Percentiles rank a stretch among this genome's conserved stretches.
Evolutionary conservation across 495 filamentous ascomycete species (phyloP).

Genomic region (Penicillium arizonense): DNA sequence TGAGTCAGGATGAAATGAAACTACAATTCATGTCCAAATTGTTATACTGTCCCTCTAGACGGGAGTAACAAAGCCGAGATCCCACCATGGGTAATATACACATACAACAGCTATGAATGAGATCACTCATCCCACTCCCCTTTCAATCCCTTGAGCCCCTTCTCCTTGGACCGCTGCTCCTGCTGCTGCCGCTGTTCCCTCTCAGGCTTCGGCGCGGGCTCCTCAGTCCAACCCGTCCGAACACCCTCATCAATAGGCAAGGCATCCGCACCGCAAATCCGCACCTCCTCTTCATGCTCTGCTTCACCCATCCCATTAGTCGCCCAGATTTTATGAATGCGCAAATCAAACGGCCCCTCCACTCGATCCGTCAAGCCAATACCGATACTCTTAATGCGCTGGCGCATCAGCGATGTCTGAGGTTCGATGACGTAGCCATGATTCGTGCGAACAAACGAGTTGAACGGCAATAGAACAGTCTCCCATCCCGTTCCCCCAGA

Average conservation of each 20-base stretch:
- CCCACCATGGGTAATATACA: conserved; percentile 9
- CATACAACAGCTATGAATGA: conserved; percentile 3
- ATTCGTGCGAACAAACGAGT: conserved; percentile 93
- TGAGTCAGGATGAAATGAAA: conserved; percentile 3
- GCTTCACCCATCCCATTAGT: conserved; percentile 46
- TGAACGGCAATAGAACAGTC: conserved; percentile 83
- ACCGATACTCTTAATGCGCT: conserved; percentile 81
- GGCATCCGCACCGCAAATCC: conserved; percentile 43
- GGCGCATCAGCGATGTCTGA: conserved; percentile 79
- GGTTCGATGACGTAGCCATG: conserved; percentile 87
- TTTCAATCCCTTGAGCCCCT: conserved; percentile 38
- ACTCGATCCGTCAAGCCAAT: conserved; percentile 87
- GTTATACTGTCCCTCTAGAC: too few species aligned
- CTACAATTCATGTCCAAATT: conserved; percentile 1
- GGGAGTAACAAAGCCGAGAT: too few species aligned
- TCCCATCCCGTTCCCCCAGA: conserved; percentile 80
- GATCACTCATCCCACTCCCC: conserved; percentile 39
- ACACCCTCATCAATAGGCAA: conserved; percentile 44
- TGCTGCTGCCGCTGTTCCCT: conserved; percentile 6
- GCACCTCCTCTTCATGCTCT: conserved; percentile 39
- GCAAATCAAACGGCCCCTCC: conserved; percentile 81
- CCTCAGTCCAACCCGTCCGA: conserved; percentile 26
- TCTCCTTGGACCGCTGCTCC: conserved; percentile 18
- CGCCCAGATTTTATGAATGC: conserved; percentile 81
- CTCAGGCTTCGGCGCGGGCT: background rate